Base-by-base conservation (phyloP, 2,329 filamentous ascomycete species). In the Talaromyces sp. region DNA sequence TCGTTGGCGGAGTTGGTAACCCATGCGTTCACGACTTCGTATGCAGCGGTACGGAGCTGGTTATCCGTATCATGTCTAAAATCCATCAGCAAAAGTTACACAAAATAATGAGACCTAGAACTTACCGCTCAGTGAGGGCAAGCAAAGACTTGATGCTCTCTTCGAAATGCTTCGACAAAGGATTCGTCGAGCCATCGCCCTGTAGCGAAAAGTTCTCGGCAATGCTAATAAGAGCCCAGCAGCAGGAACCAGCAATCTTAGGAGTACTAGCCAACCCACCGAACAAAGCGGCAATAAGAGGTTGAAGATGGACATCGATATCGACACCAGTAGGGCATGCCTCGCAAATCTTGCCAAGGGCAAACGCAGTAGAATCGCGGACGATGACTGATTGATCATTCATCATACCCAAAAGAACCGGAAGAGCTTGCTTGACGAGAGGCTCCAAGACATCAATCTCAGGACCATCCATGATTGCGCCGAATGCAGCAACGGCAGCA, bases 151-250 rank as follows among this genome's bases (percentile, higher is more conserved):
- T 88, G 66, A 98, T 90, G 75, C 93, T 97, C 73, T 93, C 87
- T 80, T 97, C 90, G 82, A 99, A 99, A 81, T 97, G 92, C 68
- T 89, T 88, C 2, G 93, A 96, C 59, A 99, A 84, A 50, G 92
- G 86, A 81, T 98, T 99, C 58, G 84, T 84, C 72, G 89, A 83
- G 67, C 89, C 90, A 59, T 91, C 92, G 64, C 89, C 85, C 63
- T 97, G 93, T 65, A 93, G 92, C 35, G 93, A 91, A 76, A 98
- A 99, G 67, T 93, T 90, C 76, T 99, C 95, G 11, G 95, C 94
- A 75, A 99, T 82, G 81, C 98, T 99, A 92, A 99, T 98, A 70
- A 99, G 82, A 37, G 95, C 93, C 95, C 96, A 97, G 82, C 95
- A 99, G 87, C 95, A 98, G 35, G 95, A 99, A 63, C 92, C 89